Evolutionary conservation across 768 basidiomycete genomes (phyloP).

Genomic region (Candolleomyces efflorescens): DNA sequence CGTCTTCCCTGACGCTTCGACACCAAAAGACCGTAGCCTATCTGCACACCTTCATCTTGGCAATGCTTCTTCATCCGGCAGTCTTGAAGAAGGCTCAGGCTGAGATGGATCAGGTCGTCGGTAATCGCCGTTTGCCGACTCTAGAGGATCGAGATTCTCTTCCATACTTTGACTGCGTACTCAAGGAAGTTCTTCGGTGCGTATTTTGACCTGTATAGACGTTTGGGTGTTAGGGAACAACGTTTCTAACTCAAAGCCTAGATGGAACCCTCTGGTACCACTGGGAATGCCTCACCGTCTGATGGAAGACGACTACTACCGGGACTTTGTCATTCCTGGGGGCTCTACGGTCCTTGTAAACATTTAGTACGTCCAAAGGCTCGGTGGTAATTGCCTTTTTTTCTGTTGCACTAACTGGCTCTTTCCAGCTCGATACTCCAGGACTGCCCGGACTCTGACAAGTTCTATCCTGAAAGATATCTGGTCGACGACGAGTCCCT

Average conservation of each 20-base stretch:
- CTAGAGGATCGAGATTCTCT: constrained; percentile 38
- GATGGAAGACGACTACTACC: constrained; percentile 48
- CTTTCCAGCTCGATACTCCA: constrained; percentile 35
- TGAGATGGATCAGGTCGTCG: constrained; percentile 47
- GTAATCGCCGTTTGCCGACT: constrained; percentile 42
- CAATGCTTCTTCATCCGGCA: constrained; percentile 51
- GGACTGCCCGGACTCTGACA: constrained; percentile 40
- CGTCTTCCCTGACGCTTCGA: not conserved
- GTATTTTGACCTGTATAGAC: constrained; percentile 6
- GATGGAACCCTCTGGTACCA: constrained; percentile 47
- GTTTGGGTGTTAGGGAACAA: not conserved
- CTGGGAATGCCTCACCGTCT: constrained; percentile 49
- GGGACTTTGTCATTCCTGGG: constrained; percentile 40
- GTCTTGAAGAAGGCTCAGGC: constrained; percentile 44
- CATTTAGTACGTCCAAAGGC: constrained; percentile 31
- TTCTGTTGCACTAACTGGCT: not conserved
- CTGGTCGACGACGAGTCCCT: constrained; percentile 31
- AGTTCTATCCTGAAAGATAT: constrained; percentile 50
- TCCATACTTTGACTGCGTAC: constrained; percentile 43
- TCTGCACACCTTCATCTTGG: constrained; percentile 46
- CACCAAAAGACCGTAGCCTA: constrained; percentile 43
- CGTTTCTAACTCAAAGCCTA: constrained; percentile 15
- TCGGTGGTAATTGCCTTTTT: not conserved
- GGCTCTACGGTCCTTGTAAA: constrained; percentile 42
- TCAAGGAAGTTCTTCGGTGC: constrained; percentile 46